Base-by-base conservation (phyloP, 371 early-diverging fungal genomes). In the Umbelopsis sp. region DNA sequence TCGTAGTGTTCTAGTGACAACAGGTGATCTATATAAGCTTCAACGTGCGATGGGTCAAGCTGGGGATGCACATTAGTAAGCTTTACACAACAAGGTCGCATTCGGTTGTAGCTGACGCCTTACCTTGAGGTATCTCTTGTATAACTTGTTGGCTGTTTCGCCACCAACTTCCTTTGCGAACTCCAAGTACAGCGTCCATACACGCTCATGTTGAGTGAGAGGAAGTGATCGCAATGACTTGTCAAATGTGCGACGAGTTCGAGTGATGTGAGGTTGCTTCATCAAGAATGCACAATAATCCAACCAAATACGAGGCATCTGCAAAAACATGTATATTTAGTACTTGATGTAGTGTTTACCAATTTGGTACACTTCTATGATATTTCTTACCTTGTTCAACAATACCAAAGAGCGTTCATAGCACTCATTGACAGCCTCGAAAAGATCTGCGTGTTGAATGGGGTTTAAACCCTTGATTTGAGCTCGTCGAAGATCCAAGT, bases 181-280 rank as follows among this genome's bases (percentile, higher is more conserved):
- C 65, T 82, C 71, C 50, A 96, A 77, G 75, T 97, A 98, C 53
- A 89, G 66, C 4, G 86, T 86, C 99, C 99, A 99, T 44, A 99
- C 82, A 44, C 93, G 85, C 18, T 76, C 78, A 69, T 99, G 98
- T 75, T 98, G 98, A 1, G 98, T 96, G 32, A 96, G 88, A 4
- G 99, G 96, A 52, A 99, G 85, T 0, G 97, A 88, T 51, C 93
- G 83, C 66, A 99, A 72, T 11, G 97, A 96, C 4, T 92, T 87
- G 77, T 99, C 99, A 79, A 97, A 98, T 0, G 88, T 87, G 18
- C 91, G 85, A 45, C 99, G 86, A 7, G 93, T 91, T 67, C 76
- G 80, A 1, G 94, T 94, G 46, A 94, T 78, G 51, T 85, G 72
- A 10, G 90, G 84, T 68, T 94, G 92, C n/a, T 86, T 84, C 69